Percentiles rank a stretch among this genome's conserved stretches.
These are phyloP conservation scores for Aspergillus pseudonomiae DNA, from an alignment of 2,329 filamentous ascomycete genomes.

Conservation along the genomic window DNA sequence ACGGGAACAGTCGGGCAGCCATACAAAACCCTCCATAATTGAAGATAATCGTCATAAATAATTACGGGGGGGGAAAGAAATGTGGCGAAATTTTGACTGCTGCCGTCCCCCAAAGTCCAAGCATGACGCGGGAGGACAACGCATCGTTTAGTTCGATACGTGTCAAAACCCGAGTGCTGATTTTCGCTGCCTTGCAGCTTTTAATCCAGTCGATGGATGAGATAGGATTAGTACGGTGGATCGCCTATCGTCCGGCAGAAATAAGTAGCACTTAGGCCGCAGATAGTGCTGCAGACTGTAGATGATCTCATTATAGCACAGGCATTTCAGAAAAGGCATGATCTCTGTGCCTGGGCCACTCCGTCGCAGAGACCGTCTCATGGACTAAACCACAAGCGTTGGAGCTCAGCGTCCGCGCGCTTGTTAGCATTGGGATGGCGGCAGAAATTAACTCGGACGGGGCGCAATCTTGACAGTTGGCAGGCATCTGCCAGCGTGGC, in stretches of 20 bases:
- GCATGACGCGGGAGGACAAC: constrained; percentile 24
- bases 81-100: constrained; percentile 14
- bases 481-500: constrained; percentile 34
- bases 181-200: constrained; percentile 31
- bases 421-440: constrained; percentile 20
- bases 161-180: constrained; percentile 36
- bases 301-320: constrained; percentile 1
- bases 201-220: constrained; percentile 24
- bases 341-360: constrained; percentile 15
- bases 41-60: constrained; percentile 12
- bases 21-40: constrained; percentile 1
- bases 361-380: constrained; percentile 12
- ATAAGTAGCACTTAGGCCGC: constrained; percentile 16
- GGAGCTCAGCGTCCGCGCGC: constrained; percentile 22
- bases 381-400: constrained; percentile 13
- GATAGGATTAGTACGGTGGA: constrained; percentile 29
- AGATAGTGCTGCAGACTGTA: constrained; percentile 15
- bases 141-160: constrained; percentile 29
- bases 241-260: constrained; percentile 17
- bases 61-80: background rate
- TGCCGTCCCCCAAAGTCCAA: constrained; percentile 15
- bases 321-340: constrained; percentile 3
- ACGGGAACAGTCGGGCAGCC: constrained; percentile 15
- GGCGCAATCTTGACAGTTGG: constrained; percentile 29
- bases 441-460: constrained; percentile 21